phyloP scores from a whole-genome alignment of 2,329 filamentous ascomycete genomes.

The Fusarium subglutinans region DNA sequence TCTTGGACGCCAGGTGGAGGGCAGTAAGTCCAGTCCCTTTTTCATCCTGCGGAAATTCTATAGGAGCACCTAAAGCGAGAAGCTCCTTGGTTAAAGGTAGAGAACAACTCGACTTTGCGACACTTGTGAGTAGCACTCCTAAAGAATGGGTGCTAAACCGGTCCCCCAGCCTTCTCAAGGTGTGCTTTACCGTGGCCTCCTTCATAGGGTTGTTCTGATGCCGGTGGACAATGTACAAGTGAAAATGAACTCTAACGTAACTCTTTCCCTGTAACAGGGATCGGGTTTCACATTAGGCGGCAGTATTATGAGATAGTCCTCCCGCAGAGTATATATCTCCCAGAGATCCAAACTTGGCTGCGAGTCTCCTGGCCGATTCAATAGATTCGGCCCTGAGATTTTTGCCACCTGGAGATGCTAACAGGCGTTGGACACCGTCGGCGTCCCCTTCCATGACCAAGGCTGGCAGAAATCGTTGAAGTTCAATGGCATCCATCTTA shows the following conservation, averaged over 20 bases:
- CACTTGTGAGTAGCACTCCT: neutral
- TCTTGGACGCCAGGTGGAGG: neutral
- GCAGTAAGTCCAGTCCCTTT: neutral
- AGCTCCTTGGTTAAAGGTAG: neutral
- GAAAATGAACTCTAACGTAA: neutral
- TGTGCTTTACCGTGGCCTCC: neutral
- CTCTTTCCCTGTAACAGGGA: neutral
- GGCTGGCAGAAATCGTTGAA: neutral
- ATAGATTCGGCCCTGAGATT: neutral
- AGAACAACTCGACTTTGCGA: neutral
- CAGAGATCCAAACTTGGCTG: neutral
- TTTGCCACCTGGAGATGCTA: neutral
- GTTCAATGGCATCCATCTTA: neutral
- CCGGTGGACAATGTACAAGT: neutral
- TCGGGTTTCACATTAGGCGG: neutral
- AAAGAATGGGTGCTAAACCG: neutral
- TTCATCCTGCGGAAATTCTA: neutral
- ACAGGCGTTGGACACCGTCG: neutral
- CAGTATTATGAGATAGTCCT: neutral
- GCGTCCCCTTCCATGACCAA: neutral
- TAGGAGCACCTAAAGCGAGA: neutral
- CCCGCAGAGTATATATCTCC: neutral
- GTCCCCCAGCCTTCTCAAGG: neutral
- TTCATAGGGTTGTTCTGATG: neutral
- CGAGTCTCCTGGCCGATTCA: neutral